Percentiles rank a stretch among this genome's conserved stretches.
phyloP scores from a whole-genome alignment of 331 rosid genomes.

The Rosa hybrid region DNA sequence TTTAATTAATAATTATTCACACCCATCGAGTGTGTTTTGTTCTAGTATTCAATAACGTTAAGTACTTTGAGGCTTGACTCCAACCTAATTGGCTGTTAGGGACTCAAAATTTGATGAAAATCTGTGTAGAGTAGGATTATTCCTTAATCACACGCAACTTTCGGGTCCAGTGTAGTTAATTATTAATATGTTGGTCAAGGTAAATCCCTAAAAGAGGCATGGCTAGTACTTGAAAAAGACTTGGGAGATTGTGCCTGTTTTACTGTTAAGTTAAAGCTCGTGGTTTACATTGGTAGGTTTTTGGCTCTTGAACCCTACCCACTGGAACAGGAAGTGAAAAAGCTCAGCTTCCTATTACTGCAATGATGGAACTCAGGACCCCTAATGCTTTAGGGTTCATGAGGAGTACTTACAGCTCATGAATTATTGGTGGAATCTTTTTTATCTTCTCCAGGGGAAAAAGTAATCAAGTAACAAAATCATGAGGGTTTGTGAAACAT shows the following conservation, averaged over 20 bases:
- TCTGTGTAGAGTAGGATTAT: conserved; percentile 25
- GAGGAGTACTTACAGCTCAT: conserved; percentile 29
- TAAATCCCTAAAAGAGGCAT: conserved; percentile 14
- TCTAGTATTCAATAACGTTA: conserved; percentile 18
- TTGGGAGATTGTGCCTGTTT: conserved; percentile 39
- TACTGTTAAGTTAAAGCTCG: neutral
- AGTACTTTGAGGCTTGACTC: conserved; percentile 41
- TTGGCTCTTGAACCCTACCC: conserved; percentile 23
- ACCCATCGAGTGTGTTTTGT: no score
- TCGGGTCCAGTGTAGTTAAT: conserved; percentile 17
- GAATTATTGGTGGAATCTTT: conserved; percentile 58
- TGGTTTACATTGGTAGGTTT: conserved; percentile 25
- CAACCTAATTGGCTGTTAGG: conserved; percentile 46
- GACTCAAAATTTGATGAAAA: conserved; percentile 41
- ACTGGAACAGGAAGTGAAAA: conserved; percentile 16
- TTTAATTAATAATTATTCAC: no score
- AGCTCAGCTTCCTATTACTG: conserved; percentile 40
- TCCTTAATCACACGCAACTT: conserved; percentile 47
- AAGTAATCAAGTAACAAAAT: conserved; percentile 49
- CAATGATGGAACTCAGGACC: conserved; percentile 51
- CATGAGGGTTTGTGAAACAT: conserved; percentile 42
- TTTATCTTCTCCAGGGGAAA: conserved; percentile 44
- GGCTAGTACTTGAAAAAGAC: conserved; percentile 31
- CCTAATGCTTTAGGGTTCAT: conserved; percentile 22
- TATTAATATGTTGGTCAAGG: conserved; percentile 22